These are phyloP conservation scores for Grosmannia clavigera DNA, from an alignment of 2,329 filamentous ascomycete genomes.

Conservation along the genomic window DNA sequence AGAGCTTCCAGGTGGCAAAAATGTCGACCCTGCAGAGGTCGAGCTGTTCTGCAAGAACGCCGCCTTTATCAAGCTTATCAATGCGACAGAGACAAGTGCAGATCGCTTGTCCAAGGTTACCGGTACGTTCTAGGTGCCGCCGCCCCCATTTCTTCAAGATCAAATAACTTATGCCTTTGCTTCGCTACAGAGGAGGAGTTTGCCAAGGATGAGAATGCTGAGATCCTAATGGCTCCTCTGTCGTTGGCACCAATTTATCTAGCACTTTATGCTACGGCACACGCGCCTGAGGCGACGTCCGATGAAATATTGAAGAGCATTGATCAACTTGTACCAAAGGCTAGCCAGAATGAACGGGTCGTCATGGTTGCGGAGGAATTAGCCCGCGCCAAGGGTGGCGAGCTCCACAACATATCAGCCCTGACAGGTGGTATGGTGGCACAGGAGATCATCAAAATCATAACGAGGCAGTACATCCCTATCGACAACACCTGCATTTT, in stretches of 20 bases:
- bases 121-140: constrained; percentile 28
- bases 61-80: constrained; percentile 80
- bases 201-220: constrained; percentile 39
- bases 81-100: constrained; percentile 29
- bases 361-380: constrained; percentile 50
- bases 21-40: constrained; percentile 59
- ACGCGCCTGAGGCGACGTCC: constrained; percentile 29
- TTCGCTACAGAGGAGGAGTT: constrained; percentile 36
- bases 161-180: neutral
- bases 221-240: constrained; percentile 33
- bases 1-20: constrained; percentile 31
- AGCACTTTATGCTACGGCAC: constrained; percentile 43
- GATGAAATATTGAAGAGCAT: constrained; percentile 41
- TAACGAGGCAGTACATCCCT: constrained; percentile 60
- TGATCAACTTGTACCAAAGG: constrained; percentile 30
- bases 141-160: neutral
- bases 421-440: constrained; percentile 83
- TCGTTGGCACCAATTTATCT: constrained; percentile 61
- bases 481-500: constrained; percentile 61
- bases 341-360: constrained; percentile 34
- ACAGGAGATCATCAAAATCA: constrained; percentile 92
- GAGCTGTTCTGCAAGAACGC: constrained; percentile 94
- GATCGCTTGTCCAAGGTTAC: constrained; percentile 39
- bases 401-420: constrained; percentile 86
- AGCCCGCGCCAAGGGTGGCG: constrained; percentile 65